phyloP scores from a whole-genome alignment of 441 rosid species.

The Pelargonium cotyledonis region DNA sequence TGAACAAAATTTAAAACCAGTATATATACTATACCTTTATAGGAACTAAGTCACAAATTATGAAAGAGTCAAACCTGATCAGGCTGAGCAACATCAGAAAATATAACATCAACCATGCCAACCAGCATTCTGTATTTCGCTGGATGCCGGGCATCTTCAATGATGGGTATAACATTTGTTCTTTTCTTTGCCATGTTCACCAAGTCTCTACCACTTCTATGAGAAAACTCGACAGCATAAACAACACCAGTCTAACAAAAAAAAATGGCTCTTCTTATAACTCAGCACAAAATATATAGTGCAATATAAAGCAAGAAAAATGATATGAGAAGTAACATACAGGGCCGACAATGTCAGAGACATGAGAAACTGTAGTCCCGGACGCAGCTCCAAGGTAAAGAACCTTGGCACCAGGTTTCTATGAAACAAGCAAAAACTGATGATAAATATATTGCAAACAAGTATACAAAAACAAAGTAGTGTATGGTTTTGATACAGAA shows the following conservation, averaged over 20 bases:
- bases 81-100: conserved; percentile 96
- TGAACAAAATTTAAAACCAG: no score
- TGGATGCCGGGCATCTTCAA: conserved; percentile 93
- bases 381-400: conserved; percentile 93
- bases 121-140: conserved; percentile 86
- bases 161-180: conserved; percentile 76
- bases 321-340: conserved; percentile 31
- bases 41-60: neutral
- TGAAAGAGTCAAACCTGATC: conserved; percentile 59
- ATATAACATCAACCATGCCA: conserved; percentile 94
- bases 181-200: conserved; percentile 96
- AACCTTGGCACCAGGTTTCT: conserved; percentile 86
- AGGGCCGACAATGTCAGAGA: conserved; percentile 82
- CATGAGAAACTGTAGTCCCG: conserved; percentile 83
- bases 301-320: neutral
- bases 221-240: conserved; percentile 89
- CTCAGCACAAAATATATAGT: neutral
- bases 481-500: neutral
- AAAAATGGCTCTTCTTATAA: neutral
- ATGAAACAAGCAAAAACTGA: neutral
- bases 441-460: neutral
- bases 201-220: conserved; percentile 87
- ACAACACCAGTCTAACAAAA: conserved; percentile 56
- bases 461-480: neutral
- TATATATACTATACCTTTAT: no score